These are phyloP conservation scores for Phalaenopsis aphrodite DNA, from an alignment of 106 monocot species.

Conservation along the genomic window DNA sequence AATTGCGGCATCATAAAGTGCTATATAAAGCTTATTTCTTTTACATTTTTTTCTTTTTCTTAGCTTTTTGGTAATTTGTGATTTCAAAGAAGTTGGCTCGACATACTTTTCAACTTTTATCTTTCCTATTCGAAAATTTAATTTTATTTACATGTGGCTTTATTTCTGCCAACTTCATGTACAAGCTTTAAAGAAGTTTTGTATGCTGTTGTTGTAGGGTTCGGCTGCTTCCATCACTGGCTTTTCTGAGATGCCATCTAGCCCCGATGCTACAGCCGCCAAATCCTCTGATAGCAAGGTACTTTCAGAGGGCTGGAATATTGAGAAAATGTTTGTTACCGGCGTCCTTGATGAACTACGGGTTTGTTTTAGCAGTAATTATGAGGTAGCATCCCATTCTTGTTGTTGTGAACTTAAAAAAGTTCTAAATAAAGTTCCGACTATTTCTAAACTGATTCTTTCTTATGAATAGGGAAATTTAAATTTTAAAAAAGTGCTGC, in stretches of 20 bases:
- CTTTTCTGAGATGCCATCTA: conserved; percentile 45
- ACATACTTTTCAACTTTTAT: background rate
- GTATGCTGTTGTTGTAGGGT: conserved; percentile 45
- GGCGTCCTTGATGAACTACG: conserved; percentile 90
- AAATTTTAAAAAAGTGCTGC: conserved; percentile 51
- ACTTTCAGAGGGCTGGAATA: conserved; percentile 17
- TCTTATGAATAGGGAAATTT: conserved; percentile 41
- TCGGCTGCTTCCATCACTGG: conserved; percentile 54
- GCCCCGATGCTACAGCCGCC: conserved; percentile 8
- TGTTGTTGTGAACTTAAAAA: background rate
- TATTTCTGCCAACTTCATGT: background rate
- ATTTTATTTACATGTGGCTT: background rate
- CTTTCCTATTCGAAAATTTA: background rate
- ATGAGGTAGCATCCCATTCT: conserved; percentile 41
- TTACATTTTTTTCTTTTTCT: background rate
- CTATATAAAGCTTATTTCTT: too few relatives aligned
- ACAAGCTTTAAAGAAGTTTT: background rate
- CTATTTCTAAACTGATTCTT: background rate
- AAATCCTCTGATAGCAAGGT: conserved; percentile 17
- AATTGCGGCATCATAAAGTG: too few relatives aligned
- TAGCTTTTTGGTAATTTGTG: background rate
- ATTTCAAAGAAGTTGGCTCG: background rate
- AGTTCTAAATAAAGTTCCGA: background rate
- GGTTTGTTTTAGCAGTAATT: conserved; percentile 61
- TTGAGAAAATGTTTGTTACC: conserved; percentile 81